phyloP scores from a whole-genome alignment of 192 early-diverging fungal species.

The Podila horticola region DNA sequence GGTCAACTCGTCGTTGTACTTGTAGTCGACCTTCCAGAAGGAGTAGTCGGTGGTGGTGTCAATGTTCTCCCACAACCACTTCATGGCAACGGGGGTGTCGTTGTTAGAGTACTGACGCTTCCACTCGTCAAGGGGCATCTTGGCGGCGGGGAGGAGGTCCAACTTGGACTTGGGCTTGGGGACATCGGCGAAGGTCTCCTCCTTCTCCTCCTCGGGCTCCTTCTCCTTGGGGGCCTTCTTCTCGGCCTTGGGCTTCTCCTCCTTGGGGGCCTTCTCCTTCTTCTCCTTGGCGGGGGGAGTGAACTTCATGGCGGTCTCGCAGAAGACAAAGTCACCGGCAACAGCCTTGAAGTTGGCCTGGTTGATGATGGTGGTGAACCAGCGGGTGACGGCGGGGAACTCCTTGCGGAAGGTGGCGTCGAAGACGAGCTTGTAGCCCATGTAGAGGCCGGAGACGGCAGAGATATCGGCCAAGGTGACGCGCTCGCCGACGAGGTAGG shows the following conservation, averaged over 20 bases:
- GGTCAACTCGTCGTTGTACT: constrained; percentile 95
- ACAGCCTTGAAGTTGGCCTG: constrained; percentile 89
- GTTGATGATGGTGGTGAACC: constrained; percentile 88
- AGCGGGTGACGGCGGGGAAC: constrained; percentile 91
- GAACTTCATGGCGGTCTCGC: constrained; percentile 64
- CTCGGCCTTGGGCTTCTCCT: constrained; percentile 62
- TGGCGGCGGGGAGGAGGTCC: constrained; percentile 85
- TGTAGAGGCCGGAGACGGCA: constrained; percentile 65
- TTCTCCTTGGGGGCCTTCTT: constrained; percentile 60
- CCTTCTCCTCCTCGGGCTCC: constrained; percentile 64
- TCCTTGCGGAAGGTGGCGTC: constrained; percentile 83
- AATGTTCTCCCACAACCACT: constrained; percentile 96
- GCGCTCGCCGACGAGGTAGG: constrained; percentile 94
- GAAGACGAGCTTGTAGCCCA: constrained; percentile 65
- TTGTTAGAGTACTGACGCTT: constrained; percentile 99
- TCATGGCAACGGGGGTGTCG: constrained; percentile 86
- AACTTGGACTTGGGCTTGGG: constrained; percentile 94
- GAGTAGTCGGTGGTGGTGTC: constrained; percentile 87
- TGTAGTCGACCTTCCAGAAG: constrained; percentile 93
- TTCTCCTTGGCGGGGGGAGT: constrained; percentile 71
- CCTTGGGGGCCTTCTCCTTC: constrained; percentile 71
- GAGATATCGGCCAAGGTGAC: constrained; percentile 93
- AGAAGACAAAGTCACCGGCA: constrained; percentile 75
- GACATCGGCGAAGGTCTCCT: constrained; percentile 70
- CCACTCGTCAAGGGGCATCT: constrained; percentile 91